These are phyloP conservation scores for Sugiyamaella pinicola DNA, from an alignment of 1,139 yeast species.

Conservation along the genomic window DNA sequence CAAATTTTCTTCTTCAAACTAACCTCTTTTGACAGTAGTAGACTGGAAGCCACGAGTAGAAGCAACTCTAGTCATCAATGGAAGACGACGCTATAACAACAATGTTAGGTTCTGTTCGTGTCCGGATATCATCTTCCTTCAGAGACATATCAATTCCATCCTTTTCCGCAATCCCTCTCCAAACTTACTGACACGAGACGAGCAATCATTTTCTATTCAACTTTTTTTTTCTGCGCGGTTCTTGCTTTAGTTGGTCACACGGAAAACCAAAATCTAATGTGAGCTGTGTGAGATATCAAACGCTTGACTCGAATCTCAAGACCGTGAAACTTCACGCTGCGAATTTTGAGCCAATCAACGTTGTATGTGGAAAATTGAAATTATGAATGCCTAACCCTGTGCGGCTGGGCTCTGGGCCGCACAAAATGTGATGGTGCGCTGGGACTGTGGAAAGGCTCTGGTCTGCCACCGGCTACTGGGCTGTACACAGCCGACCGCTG, in stretches of 20 bases:
- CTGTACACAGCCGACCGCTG: no score
- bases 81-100: conserved; percentile 24
- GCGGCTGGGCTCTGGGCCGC: neutral
- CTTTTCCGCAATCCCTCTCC: conserved; percentile 1
- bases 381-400: conserved; percentile 4
- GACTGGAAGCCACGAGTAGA: conserved; percentile 33
- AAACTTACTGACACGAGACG: conserved; percentile 25
- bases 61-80: conserved; percentile 22
- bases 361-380: conserved; percentile 6
- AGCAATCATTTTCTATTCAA: conserved; percentile 21
- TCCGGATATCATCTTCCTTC: no score
- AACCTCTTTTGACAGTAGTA: conserved; percentile 29
- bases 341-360: conserved; percentile 17
- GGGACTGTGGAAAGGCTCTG: no score
- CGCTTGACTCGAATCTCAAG: conserved; percentile 5
- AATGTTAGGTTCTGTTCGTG: conserved; percentile 6
- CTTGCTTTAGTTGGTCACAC: neutral
- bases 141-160: neutral
- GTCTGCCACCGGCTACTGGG: no score
- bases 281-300: conserved; percentile 2
- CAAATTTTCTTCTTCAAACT: conserved; percentile 17
- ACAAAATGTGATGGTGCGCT: no score
- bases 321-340: conserved; percentile 5
- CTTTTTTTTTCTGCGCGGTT: neutral
- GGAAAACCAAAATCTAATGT: neutral